Base-by-base conservation (phyloP, 106 monocot species). In the Allium cepa region DNA sequence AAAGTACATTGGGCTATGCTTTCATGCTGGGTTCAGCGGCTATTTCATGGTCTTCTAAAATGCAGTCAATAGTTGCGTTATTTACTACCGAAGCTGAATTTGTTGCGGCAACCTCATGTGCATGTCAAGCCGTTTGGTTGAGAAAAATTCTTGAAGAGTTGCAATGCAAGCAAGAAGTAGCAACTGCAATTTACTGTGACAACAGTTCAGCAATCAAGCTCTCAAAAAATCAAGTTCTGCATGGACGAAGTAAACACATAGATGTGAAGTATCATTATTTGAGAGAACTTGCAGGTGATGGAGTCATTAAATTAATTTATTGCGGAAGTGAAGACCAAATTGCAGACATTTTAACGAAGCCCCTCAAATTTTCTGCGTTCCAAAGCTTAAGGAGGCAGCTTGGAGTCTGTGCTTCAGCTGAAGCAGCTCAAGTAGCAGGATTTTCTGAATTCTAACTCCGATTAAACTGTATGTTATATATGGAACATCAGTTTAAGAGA, bases 1-100 rank as follows among this genome's bases (percentile, higher is more conserved):
- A 48, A 61, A 70, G 69, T 47, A 76, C 63, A 22, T 53, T 53
- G 4, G 60, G 61, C 28, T 69, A 70, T 69, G 9, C 50, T 4
- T 76, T 76, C 62, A 16, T 61, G 48, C 47, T 69, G n/a, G 61
- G 69, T 3, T 17, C 36, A 55, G 0, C 62, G 22, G 60, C 17
- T 69, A 62, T 76, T 51, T 69, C 69, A 18, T 70, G 62, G 63
- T 27, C 17, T 18, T 76, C 62, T 0, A 70, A 76, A 56, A 76
- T 69, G 46, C 60, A 76, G 68, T 48, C 0, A 2, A 64, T 70
- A 11, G 46, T 64, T 13, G 57, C 70, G 0, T 64, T 63, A 49
- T 77, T 63, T 17, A 63, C 47, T 18, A 57, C 64, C 13, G 46
- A 77, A 60, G 67, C 26, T 59, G 64, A 74, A 48, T 67, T 65